These are phyloP conservation scores for Boletus reticulatus DNA, from an alignment of 768 basidiomycete species.

Conservation along the genomic window DNA sequence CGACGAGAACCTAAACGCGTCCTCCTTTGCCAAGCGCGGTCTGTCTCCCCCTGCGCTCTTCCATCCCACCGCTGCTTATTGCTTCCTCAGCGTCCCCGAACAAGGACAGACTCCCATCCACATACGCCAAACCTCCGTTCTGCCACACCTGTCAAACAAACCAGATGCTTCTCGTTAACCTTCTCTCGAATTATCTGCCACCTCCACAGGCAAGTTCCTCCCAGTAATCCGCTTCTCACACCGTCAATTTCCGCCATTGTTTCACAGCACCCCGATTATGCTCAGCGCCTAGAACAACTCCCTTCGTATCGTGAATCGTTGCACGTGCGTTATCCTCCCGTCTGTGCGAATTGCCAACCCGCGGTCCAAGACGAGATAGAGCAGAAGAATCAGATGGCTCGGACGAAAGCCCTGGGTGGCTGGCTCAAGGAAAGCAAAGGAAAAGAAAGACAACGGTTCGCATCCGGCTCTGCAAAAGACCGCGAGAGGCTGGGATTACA, in stretches of 20 bases:
- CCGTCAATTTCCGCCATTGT: neutral
- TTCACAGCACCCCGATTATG: constrained; percentile 72
- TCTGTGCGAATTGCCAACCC: constrained; percentile 74
- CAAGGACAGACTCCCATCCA: constrained; percentile 64
- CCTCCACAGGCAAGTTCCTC: constrained; percentile 56
- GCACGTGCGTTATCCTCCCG: constrained; percentile 81
- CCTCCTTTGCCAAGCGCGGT: constrained; percentile 75
- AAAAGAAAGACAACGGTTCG: constrained; percentile 54
- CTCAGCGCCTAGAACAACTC: constrained; percentile 56
- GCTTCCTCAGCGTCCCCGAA: constrained; percentile 55
- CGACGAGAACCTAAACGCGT: constrained; percentile 66
- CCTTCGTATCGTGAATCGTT: constrained; percentile 74
- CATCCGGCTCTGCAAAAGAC: constrained; percentile 39
- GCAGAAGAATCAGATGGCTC: constrained; percentile 79
- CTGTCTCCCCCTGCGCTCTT: constrained; percentile 13
- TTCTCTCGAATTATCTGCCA: constrained; percentile 88
- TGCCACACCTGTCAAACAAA: constrained; percentile 92
- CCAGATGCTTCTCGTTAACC: constrained; percentile 81
- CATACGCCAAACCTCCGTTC: constrained; percentile 60
- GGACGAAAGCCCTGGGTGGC: constrained; percentile 68
- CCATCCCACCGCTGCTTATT: neutral
- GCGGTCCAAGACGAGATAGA: constrained; percentile 80
- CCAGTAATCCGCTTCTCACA: neutral
- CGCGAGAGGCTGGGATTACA: constrained; percentile 47
- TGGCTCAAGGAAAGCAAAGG: constrained; percentile 67